Evolutionary conservation across 805 yeast species (phyloP).

Genomic region (Spathaspora girioi): DNA sequence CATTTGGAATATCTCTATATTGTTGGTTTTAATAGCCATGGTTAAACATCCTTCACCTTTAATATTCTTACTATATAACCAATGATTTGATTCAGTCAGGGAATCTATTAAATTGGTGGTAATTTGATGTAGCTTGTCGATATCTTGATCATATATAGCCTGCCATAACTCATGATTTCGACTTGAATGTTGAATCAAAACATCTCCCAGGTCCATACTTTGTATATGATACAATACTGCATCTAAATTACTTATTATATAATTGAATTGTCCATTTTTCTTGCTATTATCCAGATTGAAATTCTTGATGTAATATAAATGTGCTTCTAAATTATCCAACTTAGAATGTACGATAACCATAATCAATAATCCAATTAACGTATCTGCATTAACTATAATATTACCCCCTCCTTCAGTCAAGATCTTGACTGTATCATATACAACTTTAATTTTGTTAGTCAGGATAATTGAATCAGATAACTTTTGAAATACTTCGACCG

Average conservation of each 20-base stretch:
- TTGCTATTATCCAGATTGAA: slow-evolving; percentile 40
- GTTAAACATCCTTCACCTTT: slow-evolving; percentile 72
- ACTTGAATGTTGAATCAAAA: slow-evolving; percentile 39
- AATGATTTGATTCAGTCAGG: slow-evolving; percentile 10
- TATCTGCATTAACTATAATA: slow-evolving; percentile 54
- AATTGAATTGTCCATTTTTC: slow-evolving; percentile 63
- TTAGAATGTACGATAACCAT: slow-evolving; percentile 66
- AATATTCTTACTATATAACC: slow-evolving; percentile 21
- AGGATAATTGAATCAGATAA: slow-evolving; percentile 40
- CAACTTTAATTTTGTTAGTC: slow-evolving; percentile 42
- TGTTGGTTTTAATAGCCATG: slow-evolving; percentile 52
- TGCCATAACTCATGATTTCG: slow-evolving; percentile 54
- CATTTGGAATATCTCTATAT: slow-evolving; percentile 40
- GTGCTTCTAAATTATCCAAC: slow-evolving; percentile 56
- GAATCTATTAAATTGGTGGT: too few relatives aligned
- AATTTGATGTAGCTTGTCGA: too few relatives aligned
- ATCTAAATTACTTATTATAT: slow-evolving; percentile 78
- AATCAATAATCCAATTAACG: slow-evolving; percentile 66
- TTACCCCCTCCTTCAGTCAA: slow-evolving; percentile 32
- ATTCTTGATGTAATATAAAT: slow-evolving; percentile 60
- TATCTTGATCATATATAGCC: slow-evolving; percentile 35
- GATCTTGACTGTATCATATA: slow-evolving; percentile 50
- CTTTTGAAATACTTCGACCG: slow-evolving; percentile 50
- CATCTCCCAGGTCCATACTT: slow-evolving; percentile 21
- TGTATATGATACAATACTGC: slow-evolving; percentile 68